A percentile compares a stretch with the other conserved stretches of the same genome.
Evolutionary conservation across 179 eudicot species (phyloP).

Genomic region (Vitellaria paradoxa): DNA sequence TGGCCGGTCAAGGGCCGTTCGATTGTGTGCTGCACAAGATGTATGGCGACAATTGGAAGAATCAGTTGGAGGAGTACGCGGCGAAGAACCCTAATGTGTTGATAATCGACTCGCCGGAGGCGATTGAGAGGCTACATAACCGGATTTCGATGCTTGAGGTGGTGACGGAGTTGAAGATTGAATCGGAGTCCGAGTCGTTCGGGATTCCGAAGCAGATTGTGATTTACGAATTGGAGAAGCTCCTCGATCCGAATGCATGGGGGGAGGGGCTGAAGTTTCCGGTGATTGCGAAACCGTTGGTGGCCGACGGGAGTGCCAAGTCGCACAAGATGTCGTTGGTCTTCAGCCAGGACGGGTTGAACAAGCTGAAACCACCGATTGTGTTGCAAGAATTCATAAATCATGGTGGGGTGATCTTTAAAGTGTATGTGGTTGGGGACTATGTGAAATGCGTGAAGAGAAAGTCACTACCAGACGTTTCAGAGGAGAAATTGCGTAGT

Average conservation of each 20-base stretch:
- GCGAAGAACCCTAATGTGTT: slow-evolving; percentile 31
- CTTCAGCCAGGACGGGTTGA: slow-evolving; percentile 34
- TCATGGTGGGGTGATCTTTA: slow-evolving; percentile 55
- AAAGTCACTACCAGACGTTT: slow-evolving; percentile 49
- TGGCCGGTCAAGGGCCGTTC: slow-evolving; percentile 59
- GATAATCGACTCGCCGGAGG: slow-evolving; percentile 49
- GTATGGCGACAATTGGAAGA: slow-evolving; percentile 46
- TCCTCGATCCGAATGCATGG: not conserved
- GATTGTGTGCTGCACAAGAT: slow-evolving; percentile 64
- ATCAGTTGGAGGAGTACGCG: slow-evolving; percentile 33
- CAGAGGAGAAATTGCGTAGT: slow-evolving; percentile 22
- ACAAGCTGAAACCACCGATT: slow-evolving; percentile 31
- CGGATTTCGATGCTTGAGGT: slow-evolving; percentile 71
- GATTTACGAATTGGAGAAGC: slow-evolving; percentile 18
- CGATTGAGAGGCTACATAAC: slow-evolving; percentile 50
- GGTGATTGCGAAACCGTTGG: slow-evolving; percentile 63
- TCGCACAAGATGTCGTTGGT: slow-evolving; percentile 65
- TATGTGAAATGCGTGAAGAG: slow-evolving; percentile 52
- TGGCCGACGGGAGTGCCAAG: slow-evolving; percentile 47
- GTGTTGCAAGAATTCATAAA: slow-evolving; percentile 56
- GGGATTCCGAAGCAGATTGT: slow-evolving; percentile 58
- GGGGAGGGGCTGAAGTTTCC: slow-evolving; percentile 33
- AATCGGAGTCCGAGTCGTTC: slow-evolving; percentile 25
- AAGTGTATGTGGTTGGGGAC: slow-evolving; percentile 60
- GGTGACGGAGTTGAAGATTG: slow-evolving; percentile 26